phyloP scores from a whole-genome alignment of 2,329 filamentous ascomycete species.

The Clonostachys rosea region DNA sequence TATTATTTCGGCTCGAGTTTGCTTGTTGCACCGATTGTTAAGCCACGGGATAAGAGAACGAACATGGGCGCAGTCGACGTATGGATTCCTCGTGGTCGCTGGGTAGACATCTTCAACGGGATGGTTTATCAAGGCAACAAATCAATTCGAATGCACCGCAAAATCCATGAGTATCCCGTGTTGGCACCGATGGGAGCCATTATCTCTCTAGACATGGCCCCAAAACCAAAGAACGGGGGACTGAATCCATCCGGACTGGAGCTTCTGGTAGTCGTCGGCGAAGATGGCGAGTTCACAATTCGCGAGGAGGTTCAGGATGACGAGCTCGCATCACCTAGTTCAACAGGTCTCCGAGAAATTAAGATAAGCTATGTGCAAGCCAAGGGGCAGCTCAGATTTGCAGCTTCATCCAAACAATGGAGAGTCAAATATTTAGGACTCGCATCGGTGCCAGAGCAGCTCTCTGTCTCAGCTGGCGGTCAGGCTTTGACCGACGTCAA shows the following conservation, averaged over 20 bases:
- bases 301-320: conserved; percentile 33
- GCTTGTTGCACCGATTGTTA: conserved; percentile 51
- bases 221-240: conserved; percentile 36
- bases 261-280: conserved; percentile 39
- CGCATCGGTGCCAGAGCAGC: background rate
- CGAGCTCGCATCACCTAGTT: background rate
- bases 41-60: conserved; percentile 38
- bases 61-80: conserved; percentile 40
- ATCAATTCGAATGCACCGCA: conserved; percentile 43
- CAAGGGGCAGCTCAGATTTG: conserved; percentile 3
- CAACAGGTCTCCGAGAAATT: background rate
- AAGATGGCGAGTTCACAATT: conserved; percentile 41
- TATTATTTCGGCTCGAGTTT: conserved; percentile 55
- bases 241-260: conserved; percentile 40
- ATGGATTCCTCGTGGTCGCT: conserved; percentile 52
- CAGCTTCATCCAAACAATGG: conserved; percentile 2
- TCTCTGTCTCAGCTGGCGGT: background rate
- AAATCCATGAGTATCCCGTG: conserved; percentile 44
- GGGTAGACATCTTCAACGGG: conserved; percentile 55
- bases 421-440: conserved; percentile 3
- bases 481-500: background rate
- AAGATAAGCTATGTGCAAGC: conserved; percentile 4
- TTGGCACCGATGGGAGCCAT: conserved; percentile 53
- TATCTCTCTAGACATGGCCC: conserved; percentile 45
- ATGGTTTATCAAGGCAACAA: conserved; percentile 52